Evolutionary conservation across 2,329 filamentous ascomycete genomes (phyloP), one percentile per base, ranked within the genome.

Genomic region (Knoxdaviesia capensis): DNA sequence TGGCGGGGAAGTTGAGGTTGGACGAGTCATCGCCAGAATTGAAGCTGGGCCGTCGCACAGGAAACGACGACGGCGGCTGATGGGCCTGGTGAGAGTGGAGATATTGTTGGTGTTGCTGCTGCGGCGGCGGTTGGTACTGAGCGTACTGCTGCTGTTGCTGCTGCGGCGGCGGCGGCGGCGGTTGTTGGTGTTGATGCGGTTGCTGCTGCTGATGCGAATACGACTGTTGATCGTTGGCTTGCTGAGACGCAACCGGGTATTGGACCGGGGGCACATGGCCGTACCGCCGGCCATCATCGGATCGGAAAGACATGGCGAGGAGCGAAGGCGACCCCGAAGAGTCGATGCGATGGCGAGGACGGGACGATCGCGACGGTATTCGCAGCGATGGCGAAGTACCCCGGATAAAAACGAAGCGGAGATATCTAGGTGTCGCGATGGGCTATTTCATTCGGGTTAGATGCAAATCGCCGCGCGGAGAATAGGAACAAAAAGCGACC

Each of bases 1-100:
- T 8, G 42, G 38, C 39, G 39, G 30, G 34, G 41, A 28, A 28
- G 47, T 36, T 54, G 48, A 43, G 55, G 52, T 39, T 53, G 54
- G 42, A 59, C 53, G 66, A 63, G 55, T 88, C 81, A 56, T 90
- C 83, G 48, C 79, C 81, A 49, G 69, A 73, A 56, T 85, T 77
- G 62, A 83, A 86, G 62, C 80, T 87, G 41, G 73, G 69, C 48
- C 74, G 69, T 49, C 80, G 34, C 11, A 36, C 29, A 32, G 43
- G 36, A 31, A 41, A 39, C 31, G 43, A 34, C 9, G 29, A 4
- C 7, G 31, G 43, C 35, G 50, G 52, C 54, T 59, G 51, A 50
- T 55, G 44, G 50, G 46, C 32, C 50, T 50, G 42, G 35, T 30
- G 20, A 20, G 20, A 20, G 20, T 20, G 20, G 20, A 20, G 20